Base-by-base conservation (phyloP, 345 rosid species). In the Salix udensis region DNA sequence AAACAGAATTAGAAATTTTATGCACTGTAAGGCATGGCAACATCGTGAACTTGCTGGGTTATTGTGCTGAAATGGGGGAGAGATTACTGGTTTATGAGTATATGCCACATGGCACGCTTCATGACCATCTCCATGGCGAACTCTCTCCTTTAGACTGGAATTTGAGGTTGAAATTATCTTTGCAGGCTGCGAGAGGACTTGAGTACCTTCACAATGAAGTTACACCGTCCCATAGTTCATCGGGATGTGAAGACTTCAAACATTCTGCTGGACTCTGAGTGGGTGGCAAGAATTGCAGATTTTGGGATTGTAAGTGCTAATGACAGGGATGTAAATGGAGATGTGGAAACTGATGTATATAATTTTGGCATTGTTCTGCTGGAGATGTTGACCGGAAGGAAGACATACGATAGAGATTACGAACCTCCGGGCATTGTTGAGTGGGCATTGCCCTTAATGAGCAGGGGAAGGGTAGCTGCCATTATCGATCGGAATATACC, bases 1-100 rank as follows among this genome's bases (percentile, higher is more conserved):
- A 95, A 72, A 78, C 85, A 76, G 97, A 95, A 40, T 46, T 95
- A 48, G 96, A 95, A 79, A 78, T 90, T 65, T 89, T 92, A 19
- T 92, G 97, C 82, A 89, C 85, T 74, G 84, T 88, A 50, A 81
- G 97, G 48, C 98, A 95, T 78, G 66, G 81, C 74, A 92, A 92
- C 80, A 89, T 95, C 21, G 98, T 95, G 78, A 92, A 95, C 81
- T 86, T 95, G 75, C 69, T 95, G 14, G 97, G 98, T 44, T 92
- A 95, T 78, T 95, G 97, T 65, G 85, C 91, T 0, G 97, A 91
- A 62, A 95, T 93, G 97, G 97, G 97, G 39, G 97, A 95, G 81
- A 85, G 96, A 81, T 82, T 95, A 70, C 91, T 91, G 40, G 96
- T 95, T 68, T 93, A 93, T 58, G 98, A 95, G 85, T 89, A 86